A percentile compares a stretch with the other conserved stretches of the same genome.
phyloP scores from a whole-genome alignment of 257 asterid species.

The Fraxinus cuspidata region DNA sequence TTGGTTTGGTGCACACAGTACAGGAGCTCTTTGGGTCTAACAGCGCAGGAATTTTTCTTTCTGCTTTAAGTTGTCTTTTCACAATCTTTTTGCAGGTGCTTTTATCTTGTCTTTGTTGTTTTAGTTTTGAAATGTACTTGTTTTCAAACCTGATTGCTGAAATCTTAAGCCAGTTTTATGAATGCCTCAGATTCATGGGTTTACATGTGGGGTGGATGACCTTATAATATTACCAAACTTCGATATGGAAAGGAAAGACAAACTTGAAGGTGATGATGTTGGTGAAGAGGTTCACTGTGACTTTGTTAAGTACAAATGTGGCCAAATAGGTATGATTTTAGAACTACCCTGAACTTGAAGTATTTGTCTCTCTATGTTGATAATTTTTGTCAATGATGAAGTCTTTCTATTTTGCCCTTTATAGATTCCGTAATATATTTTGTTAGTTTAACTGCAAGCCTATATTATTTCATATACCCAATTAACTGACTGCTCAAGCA shows the following conservation, averaged over 20 bases:
- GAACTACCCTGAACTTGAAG: slow-evolving; percentile 13
- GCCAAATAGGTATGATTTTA: slow-evolving; percentile 68
- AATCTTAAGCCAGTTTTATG: slow-evolving; percentile 21
- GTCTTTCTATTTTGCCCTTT: slow-evolving; percentile 7
- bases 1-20: slow-evolving; percentile 91
- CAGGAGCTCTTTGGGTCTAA: slow-evolving; percentile 95
- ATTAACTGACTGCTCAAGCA: not conserved
- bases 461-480: not conserved
- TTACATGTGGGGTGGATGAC: slow-evolving; percentile 96
- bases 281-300: slow-evolving; percentile 96
- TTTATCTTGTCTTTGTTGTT: slow-evolving; percentile 18
- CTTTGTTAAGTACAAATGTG: slow-evolving; percentile 76
- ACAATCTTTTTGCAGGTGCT: slow-evolving; percentile 90
- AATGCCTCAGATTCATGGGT: slow-evolving; percentile 75
- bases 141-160: slow-evolving; percentile 25
- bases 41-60: slow-evolving; percentile 87
- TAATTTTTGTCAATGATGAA: not conserved
- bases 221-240: slow-evolving; percentile 75
- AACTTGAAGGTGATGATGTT: slow-evolving; percentile 89
- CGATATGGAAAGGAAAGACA: slow-evolving; percentile 75
- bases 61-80: slow-evolving; percentile 85
- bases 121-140: not conserved
- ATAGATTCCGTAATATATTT: not conserved
- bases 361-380: slow-evolving; percentile 13
- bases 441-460: slow-evolving; percentile 4